phyloP scores from a whole-genome alignment of 1,139 yeast species.

The Yamadazyma dendronema region DNA sequence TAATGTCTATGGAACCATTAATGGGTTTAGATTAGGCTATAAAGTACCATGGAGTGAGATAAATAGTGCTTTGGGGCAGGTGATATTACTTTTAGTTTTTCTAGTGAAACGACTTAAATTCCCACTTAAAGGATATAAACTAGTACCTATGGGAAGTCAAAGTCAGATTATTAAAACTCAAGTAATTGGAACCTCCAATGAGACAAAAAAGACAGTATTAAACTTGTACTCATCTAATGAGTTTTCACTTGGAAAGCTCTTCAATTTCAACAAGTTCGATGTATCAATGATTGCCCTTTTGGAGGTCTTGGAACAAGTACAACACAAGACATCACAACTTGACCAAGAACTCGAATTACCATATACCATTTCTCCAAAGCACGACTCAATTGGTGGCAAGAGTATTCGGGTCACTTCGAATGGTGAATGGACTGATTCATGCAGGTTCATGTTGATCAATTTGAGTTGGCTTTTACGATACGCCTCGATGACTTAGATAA shows the following conservation, averaged over 20 bases:
- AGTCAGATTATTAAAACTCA: slow-evolving; percentile 64
- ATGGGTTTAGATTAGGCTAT: slow-evolving; percentile 76
- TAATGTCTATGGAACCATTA: slow-evolving; percentile 83
- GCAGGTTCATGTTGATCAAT: slow-evolving; percentile 76
- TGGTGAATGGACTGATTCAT: slow-evolving; percentile 88
- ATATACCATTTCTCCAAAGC: slow-evolving; percentile 47
- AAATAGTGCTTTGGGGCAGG: slow-evolving; percentile 89
- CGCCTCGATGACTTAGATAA: too few relatives aligned
- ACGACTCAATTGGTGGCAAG: slow-evolving; percentile 74
- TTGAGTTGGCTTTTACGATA: slow-evolving; percentile 55
- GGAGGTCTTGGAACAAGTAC: slow-evolving; percentile 60
- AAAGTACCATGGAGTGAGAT: slow-evolving; percentile 87
- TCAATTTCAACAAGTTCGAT: slow-evolving; percentile 70
- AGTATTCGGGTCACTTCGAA: slow-evolving; percentile 72
- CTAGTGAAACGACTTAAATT: slow-evolving; percentile 58
- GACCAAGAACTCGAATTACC: slow-evolving; percentile 72
- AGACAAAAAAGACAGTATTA: slow-evolving; percentile 24
- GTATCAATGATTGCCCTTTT: slow-evolving; percentile 74
- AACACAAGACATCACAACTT: slow-evolving; percentile 41
- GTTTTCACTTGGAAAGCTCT: slow-evolving; percentile 63
- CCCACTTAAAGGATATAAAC: slow-evolving; percentile 55
- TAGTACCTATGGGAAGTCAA: slow-evolving; percentile 83
- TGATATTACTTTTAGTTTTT: slow-evolving; percentile 67
- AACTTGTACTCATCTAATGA: slow-evolving; percentile 66
- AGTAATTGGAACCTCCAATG: slow-evolving; percentile 21